Conservation (phyloP, 1,284 basidiomycete genomes). For the Hymenochaete sp. region DNA sequence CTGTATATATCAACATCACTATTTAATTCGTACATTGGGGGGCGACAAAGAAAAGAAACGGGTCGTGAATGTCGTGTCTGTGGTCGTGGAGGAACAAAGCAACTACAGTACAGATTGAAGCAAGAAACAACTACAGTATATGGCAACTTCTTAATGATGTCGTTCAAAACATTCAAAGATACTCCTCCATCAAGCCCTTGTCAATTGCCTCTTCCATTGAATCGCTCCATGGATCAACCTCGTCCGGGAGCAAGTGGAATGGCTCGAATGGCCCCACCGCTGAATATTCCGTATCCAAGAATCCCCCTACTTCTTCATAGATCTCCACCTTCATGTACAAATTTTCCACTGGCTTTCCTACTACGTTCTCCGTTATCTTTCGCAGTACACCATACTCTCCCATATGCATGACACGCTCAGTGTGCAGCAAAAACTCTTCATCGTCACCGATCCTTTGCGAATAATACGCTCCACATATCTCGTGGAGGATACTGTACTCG, state of each 20-base stretch:
- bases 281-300: neutral
- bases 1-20: too few relatives aligned
- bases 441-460: constrained; percentile 1
- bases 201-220: too few relatives aligned
- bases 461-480: constrained; percentile 1
- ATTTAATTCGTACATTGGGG: too few relatives aligned
- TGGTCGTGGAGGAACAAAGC: too few relatives aligned
- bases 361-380: neutral
- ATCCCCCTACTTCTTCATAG: constrained; percentile 1
- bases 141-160: too few relatives aligned
- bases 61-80: too few relatives aligned
- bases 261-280: neutral
- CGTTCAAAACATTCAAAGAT: too few relatives aligned
- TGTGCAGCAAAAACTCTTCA: neutral
- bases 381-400: neutral
- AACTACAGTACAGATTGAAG: too few relatives aligned
- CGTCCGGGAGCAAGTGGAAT: neutral
- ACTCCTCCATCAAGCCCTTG: too few relatives aligned
- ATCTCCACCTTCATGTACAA: neutral
- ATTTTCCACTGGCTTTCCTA: neutral
- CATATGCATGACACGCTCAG: neutral
- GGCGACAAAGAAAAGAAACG: too few relatives aligned
- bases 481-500: neutral
- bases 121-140: too few relatives aligned
- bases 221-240: too few relatives aligned